Evolutionary conservation across 2,329 filamentous ascomycete species (phyloP), one percentile per base, ranked within the genome.

Genomic region (Ilyonectria mors-panacis): DNA sequence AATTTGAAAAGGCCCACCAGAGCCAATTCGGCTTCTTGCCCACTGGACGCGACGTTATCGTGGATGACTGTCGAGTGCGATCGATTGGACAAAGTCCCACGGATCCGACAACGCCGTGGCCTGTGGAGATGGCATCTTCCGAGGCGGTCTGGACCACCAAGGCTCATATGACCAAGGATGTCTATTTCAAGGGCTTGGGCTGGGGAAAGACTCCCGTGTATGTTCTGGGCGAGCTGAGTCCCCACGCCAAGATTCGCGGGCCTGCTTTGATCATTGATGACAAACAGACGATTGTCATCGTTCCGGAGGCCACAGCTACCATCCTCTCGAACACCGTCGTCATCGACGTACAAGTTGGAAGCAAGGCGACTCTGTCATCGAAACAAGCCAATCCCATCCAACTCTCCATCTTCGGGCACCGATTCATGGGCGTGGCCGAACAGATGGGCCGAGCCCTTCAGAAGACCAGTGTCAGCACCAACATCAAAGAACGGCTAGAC

Each of bases 21-120:
- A 94, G 95, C 77, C 94, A 98, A 77, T 97, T 97, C 76, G 94
- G 94, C 1, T 97, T 97, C 77, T 95, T 93, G 0, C 85, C 97
- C 1, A 85, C 87, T 19, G 93, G 95, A 65, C 87, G 94, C 60
- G 93, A 97, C 72, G 93, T 97, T 59, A 94, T 97, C 55, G 87
- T 97, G 8, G 94, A 97, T 70, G 94, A 97, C 78, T 92, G 97
- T 2, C 90, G 94, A 33, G 93, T 94, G 6, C 87, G 94, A 65
- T 94, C 94, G 13, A 96, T 97, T 67, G 94, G 93, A 44, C 95
- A 94, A 84, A 95, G 92, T 65, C 91, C 91, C 53, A 83, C 91
- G 35, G 92, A 94, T 67, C 92, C 93, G 82, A 94, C 92, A 1
- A 92, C 95, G 5, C 93, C 97, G 68, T 87, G 94, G 76, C 94